Percentiles rank a stretch among this genome's conserved stretches.
Evolutionary conservation across 306 rosid species (phyloP).

Genomic region (Dicorynia guianensis): DNA sequence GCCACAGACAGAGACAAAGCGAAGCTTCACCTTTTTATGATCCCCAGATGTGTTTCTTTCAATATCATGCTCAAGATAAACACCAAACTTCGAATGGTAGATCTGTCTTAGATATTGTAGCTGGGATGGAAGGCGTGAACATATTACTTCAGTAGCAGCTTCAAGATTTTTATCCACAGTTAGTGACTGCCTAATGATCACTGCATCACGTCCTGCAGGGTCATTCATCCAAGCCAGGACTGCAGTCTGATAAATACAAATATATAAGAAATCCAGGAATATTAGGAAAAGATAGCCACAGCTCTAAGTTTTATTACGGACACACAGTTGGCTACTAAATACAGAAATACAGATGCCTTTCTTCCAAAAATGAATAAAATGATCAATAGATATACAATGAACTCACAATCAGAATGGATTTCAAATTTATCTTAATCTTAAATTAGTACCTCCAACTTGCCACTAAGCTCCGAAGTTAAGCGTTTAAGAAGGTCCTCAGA

Average conservation of each 20-base stretch:
- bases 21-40: constrained; percentile 44
- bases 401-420: background rate
- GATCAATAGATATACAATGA: background rate
- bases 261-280: constrained; percentile 16
- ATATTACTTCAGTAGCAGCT: constrained; percentile 81
- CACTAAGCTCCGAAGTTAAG: constrained; percentile 70
- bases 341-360: background rate
- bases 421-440: background rate
- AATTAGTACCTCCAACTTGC: constrained; percentile 65
- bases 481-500: constrained; percentile 69
- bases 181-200: constrained; percentile 53
- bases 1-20: constrained; percentile 23
- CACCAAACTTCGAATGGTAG: constrained; percentile 49
- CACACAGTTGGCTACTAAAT: background rate
- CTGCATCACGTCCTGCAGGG: constrained; percentile 83
- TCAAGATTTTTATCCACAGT: constrained; percentile 40
- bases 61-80: constrained; percentile 50
- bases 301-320: background rate
- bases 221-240: background rate
- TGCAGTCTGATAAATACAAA: constrained; percentile 57
- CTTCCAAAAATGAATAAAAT: background rate
- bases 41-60: constrained; percentile 43
- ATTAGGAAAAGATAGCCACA: background rate
- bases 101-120: constrained; percentile 54
- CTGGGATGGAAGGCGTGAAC: constrained; percentile 73